Percentiles rank a stretch among this genome's conserved stretches.
Evolutionary conservation across 768 basidiomycete species (phyloP).

Genomic region (Boletus sp.): DNA sequence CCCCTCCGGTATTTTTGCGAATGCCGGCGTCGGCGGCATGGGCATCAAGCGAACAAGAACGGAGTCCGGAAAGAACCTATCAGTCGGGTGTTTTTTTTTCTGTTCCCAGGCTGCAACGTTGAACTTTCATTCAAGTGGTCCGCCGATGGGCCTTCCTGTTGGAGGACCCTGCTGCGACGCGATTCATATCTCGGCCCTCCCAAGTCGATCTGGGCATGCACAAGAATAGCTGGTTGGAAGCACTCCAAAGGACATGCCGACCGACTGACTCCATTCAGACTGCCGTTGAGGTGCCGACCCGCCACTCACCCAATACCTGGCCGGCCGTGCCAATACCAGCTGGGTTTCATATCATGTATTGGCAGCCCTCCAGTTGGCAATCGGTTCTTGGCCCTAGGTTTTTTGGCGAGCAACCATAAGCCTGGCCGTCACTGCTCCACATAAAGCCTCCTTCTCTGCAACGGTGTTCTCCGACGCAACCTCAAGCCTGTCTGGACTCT

Average conservation of each 20-base stretch:
- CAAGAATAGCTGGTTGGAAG: not conserved
- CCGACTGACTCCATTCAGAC: not conserved
- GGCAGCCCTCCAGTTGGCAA: slow-evolving; percentile 1
- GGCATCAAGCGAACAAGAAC: not conserved
- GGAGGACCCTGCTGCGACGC: not conserved
- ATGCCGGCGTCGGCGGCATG: not conserved
- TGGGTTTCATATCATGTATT: not conserved
- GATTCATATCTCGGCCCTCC: not conserved
- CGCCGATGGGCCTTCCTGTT: not conserved
- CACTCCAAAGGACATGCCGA: not conserved
- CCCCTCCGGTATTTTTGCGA: not conserved
- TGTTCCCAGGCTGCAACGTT: slow-evolving; percentile 1
- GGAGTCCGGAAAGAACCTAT: no score
- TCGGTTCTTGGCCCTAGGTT: not conserved
- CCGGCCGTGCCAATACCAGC: not conserved
- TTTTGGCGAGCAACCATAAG: not conserved
- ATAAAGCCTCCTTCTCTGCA: no score
- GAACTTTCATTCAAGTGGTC: not conserved
- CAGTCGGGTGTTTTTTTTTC: not conserved
- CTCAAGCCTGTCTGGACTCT: no score
- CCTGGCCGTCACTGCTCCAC: not conserved
- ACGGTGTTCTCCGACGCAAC: not conserved
- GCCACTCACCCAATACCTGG: not conserved
- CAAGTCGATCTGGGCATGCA: not conserved
- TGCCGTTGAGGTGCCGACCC: not conserved